Conservation (phyloP, 495 filamentous ascomycete species). For the Hypoxylon cercidicola region DNA sequence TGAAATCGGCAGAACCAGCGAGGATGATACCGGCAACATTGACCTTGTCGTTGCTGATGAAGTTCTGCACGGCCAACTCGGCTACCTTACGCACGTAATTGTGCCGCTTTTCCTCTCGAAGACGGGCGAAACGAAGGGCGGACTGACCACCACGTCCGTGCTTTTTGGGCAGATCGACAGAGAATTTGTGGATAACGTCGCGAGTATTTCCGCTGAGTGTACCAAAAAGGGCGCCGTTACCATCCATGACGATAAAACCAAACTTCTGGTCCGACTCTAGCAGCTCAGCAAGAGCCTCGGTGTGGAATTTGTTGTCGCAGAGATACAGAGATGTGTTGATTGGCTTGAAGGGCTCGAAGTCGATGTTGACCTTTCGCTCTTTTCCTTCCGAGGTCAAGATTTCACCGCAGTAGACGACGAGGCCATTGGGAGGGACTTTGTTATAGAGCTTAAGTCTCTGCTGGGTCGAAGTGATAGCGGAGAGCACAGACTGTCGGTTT, state of each 20-base stretch:
- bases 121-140: slow-evolving; percentile 97
- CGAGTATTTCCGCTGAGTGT: slow-evolving; percentile 96
- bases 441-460: slow-evolving; percentile 98
- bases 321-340: slow-evolving; percentile 99
- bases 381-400: slow-evolving; percentile 98
- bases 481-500: slow-evolving; percentile 96
- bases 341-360: slow-evolving; percentile 99
- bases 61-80: slow-evolving; percentile 97
- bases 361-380: slow-evolving; percentile 98
- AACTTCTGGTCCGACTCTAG: slow-evolving; percentile 99
- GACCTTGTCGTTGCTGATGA: slow-evolving; percentile 96
- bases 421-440: slow-evolving; percentile 95
- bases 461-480: slow-evolving; percentile 98
- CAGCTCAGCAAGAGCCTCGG: slow-evolving; percentile 93
- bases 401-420: slow-evolving; percentile 99
- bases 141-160: slow-evolving; percentile 99
- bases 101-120: slow-evolving; percentile 99
- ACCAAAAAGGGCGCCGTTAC: slow-evolving; percentile 96
- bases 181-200: slow-evolving; percentile 97
- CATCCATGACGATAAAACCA: slow-evolving; percentile 99
- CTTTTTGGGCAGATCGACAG: slow-evolving; percentile 98
- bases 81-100: slow-evolving; percentile 99
- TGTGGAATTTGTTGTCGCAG: slow-evolving; percentile 99
- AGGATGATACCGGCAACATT: slow-evolving; percentile 95
- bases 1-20: slow-evolving; percentile 98